Conservation (phyloP, 768 basidiomycete species). For the Ephemerocybe angulata region DNA sequence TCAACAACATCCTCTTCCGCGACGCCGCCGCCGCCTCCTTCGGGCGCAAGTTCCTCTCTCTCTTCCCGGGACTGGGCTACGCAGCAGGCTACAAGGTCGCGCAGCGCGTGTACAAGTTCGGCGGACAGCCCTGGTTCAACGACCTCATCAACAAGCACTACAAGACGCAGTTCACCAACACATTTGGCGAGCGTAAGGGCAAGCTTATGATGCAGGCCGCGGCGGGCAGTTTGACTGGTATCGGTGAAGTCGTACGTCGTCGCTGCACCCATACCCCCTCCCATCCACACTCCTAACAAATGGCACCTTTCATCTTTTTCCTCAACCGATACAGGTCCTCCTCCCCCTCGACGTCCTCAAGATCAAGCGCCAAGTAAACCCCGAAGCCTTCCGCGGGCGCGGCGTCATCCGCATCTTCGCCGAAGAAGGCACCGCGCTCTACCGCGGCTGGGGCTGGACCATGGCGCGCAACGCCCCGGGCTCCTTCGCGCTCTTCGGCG, state of each 20-base stretch:
- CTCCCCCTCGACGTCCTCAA: constrained; percentile 95
- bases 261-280: neutral
- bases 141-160: constrained; percentile 83
- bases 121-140: constrained; percentile 97
- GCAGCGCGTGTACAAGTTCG: constrained; percentile 96
- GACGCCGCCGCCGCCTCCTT: constrained; percentile 71
- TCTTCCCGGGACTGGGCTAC: constrained; percentile 98
- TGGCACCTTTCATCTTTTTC: no score
- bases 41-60: constrained; percentile 69
- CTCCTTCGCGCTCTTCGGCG: constrained; percentile 97
- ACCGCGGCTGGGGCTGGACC: constrained; percentile 99
- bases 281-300: neutral
- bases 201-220: constrained; percentile 94
- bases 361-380: constrained; percentile 98
- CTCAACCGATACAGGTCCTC: no score
- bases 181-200: constrained; percentile 92
- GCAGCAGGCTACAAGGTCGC: constrained; percentile 97
- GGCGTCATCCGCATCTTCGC: constrained; percentile 84
- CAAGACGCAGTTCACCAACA: constrained; percentile 73
- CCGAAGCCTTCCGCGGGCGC: constrained; percentile 95
- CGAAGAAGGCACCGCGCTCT: constrained; percentile 89
- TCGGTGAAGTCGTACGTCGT: constrained; percentile 85
- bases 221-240: constrained; percentile 80
- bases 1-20: constrained; percentile 84
- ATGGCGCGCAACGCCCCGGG: constrained; percentile 97